These are phyloP conservation scores for Astragalus glycyphyllos DNA, from an alignment of 306 rosid genomes.

Conservation along the genomic window DNA sequence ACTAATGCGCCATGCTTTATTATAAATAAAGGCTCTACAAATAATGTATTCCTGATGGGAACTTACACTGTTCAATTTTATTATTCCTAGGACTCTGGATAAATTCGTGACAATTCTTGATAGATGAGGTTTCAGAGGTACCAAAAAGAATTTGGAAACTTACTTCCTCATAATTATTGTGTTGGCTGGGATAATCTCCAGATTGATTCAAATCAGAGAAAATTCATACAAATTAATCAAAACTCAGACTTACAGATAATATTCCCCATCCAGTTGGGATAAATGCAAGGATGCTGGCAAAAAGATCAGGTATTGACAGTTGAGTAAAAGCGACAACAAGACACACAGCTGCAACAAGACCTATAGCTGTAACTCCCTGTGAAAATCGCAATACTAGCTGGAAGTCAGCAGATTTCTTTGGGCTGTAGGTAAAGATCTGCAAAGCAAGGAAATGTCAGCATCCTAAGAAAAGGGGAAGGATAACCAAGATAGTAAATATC, in stretches of 20 bases:
- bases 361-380: constrained; percentile 77
- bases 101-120: constrained; percentile 20
- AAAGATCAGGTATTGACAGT: constrained; percentile 77
- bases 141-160: constrained; percentile 2
- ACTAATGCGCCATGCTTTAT: neutral
- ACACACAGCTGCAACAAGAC: constrained; percentile 70
- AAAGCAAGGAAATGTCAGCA: constrained; percentile 36
- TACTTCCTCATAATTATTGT: constrained; percentile 1
- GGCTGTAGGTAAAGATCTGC: constrained; percentile 88
- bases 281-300: constrained; percentile 82
- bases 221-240: constrained; percentile 20
- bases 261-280: constrained; percentile 95
- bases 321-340: constrained; percentile 68
- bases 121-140: constrained; percentile 4
- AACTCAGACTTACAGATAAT: constrained; percentile 72
- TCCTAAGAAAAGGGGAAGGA: neutral
- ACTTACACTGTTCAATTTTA: constrained; percentile 1
- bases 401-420: constrained; percentile 69
- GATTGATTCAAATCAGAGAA: constrained; percentile 19
- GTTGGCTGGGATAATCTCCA: constrained; percentile 8
- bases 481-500: neutral
- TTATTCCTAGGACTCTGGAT: neutral
- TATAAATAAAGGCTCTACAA: constrained; percentile 21
- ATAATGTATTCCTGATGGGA: constrained; percentile 20
- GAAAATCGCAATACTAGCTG: constrained; percentile 78